Evolutionary conservation across 1,139 yeast species (phyloP).

Genomic region (Lodderomyces metapsilosis): DNA sequence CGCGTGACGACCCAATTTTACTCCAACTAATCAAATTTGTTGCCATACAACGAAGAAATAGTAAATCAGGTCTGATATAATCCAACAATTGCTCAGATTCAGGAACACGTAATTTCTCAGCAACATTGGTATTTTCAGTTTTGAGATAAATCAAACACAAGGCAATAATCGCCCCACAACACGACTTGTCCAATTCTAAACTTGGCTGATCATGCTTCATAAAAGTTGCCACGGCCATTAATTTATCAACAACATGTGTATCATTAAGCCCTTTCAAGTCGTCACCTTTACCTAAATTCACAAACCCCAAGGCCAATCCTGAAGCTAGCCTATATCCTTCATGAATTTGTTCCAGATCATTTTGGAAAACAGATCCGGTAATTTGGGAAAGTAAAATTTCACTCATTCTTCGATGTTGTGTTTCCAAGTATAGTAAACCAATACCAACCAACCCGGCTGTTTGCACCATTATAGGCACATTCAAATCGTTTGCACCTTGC

Average conservation of each 20-base stretch:
- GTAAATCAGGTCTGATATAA: constrained; percentile 77
- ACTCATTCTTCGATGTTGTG: constrained; percentile 86
- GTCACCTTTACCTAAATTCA: constrained; percentile 80
- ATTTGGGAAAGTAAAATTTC: constrained; percentile 73
- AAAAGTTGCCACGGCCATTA: constrained; percentile 60
- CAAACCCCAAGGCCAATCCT: constrained; percentile 83
- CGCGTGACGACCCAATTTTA: constrained; percentile 45
- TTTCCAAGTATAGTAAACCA: constrained; percentile 75
- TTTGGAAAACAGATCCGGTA: constrained; percentile 53
- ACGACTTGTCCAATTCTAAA: constrained; percentile 67
- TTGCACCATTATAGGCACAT: constrained; percentile 81
- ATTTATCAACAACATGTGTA: constrained; percentile 64
- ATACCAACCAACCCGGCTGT: constrained; percentile 91
- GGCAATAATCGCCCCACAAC: constrained; percentile 81
- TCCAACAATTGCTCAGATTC: constrained; percentile 59
- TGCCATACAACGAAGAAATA: constrained; percentile 68
- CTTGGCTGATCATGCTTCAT: constrained; percentile 69
- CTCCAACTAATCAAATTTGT: constrained; percentile 81
- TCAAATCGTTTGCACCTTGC: constrained; percentile 83
- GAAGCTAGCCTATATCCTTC: constrained; percentile 89
- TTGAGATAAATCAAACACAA: constrained; percentile 71
- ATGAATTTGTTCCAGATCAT: constrained; percentile 56
- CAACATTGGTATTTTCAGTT: constrained; percentile 60
- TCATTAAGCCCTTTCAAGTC: constrained; percentile 64
- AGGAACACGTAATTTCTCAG: constrained; percentile 65